Base-by-base conservation (phyloP, 2,329 filamentous ascomycete genomes). In the Fusarium sp. region DNA sequence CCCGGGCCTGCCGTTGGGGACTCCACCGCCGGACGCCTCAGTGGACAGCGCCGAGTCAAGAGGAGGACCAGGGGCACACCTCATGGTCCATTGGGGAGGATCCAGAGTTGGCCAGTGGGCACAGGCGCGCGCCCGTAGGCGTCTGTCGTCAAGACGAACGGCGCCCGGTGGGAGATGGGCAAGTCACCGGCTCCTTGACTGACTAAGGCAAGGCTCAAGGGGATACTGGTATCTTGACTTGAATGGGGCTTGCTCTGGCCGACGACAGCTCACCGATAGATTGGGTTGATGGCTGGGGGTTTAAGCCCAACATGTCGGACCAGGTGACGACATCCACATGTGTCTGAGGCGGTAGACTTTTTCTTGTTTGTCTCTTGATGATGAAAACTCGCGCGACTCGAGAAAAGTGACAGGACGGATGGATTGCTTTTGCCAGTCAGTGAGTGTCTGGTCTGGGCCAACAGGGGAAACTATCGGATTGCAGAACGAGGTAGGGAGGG, bases 31-130 rank as follows among this genome's bases (percentile, higher is more conserved):
- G 25, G 49, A 62, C 67, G 54, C 53, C 62, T 70, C 68, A 74
- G 56, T 69, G 73, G 62, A 54, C 71, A 70, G 60, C 60, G 58
- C 62, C 67, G 71, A 75, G 73, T 75, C 73, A 70, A 73, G 71
- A 55, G 46, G 40, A 34, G 13, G 53, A 58, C 53, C 25, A 38
- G 59, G 53, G 54, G 42, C 40, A 56, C 9, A 50, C 11, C 25
- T 36, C 44, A 49, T 50, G 11, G 16, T 42, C 54, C 56, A 68
- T 70, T 68, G 60, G 40, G 44, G 64, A 33, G 40, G 16, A 58
- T 44, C 23, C 27, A 31, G 53, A 56, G 44, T 58, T 67, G 51
- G 42, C 56, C 27, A 42, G 33, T 65, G 67, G 65, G 68, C 68
- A 70, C 67, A 70, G 68, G 63, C 51, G 51, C 51, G 65, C 44